These are phyloP conservation scores for Macrolepiota albuminosa DNA, from an alignment of 768 basidiomycete species.

Conservation along the genomic window DNA sequence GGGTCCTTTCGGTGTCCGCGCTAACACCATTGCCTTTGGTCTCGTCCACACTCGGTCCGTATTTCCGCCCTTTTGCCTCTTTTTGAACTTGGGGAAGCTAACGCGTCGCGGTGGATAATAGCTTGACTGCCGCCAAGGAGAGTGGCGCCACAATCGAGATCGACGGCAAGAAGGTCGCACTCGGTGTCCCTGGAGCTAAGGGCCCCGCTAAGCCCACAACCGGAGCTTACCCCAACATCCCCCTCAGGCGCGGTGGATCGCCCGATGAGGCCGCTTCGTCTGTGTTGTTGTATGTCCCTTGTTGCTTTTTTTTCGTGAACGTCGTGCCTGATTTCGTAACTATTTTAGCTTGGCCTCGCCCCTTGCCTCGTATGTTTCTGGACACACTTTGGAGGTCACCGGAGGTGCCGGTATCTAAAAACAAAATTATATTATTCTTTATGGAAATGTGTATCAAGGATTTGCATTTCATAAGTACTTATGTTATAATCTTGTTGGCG, in stretches of 20 bases:
- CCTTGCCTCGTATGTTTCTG: constrained; percentile 73
- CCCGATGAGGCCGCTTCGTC: constrained; percentile 75
- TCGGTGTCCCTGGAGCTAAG: constrained; percentile 67
- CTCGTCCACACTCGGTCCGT: constrained; percentile 68
- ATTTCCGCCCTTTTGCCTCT: neutral
- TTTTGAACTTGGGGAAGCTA: neutral
- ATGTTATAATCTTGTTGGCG: neutral
- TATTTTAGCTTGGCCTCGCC: constrained; percentile 64
- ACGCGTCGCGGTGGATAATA: constrained; percentile 27
- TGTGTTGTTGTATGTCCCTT: constrained; percentile 65
- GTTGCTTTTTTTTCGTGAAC: constrained; percentile 5
- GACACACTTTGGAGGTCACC: constrained; percentile 82
- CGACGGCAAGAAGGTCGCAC: constrained; percentile 76
- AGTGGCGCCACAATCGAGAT: constrained; percentile 71
- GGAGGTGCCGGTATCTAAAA: constrained; percentile 73
- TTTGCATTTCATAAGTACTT: neutral
- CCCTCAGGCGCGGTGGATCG: constrained; percentile 63
- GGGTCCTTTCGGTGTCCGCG: constrained; percentile 78
- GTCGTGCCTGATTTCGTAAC: neutral
- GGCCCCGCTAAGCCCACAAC: constrained; percentile 27
- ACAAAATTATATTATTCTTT: neutral
- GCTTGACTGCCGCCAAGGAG: constrained; percentile 78
- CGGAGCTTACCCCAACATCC: constrained; percentile 39
- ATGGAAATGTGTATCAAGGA: neutral
- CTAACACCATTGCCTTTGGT: constrained; percentile 78